A percentile compares a stretch with the other conserved stretches of the same genome.
Conservation (phyloP, 2,329 filamentous ascomycete genomes). For the Dactylellina leptospora region DNA sequence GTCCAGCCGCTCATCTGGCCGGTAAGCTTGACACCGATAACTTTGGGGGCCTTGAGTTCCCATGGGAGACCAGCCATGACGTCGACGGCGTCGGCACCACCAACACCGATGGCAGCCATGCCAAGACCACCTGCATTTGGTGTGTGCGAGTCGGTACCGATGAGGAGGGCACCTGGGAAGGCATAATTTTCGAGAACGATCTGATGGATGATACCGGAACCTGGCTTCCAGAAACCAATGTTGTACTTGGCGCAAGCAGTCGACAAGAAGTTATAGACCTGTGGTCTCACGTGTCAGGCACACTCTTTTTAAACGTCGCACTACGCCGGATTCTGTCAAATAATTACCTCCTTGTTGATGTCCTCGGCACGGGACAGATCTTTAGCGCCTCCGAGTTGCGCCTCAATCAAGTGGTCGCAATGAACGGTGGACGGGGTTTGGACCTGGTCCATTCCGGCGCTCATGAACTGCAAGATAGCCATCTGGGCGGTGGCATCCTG, state of each 20-base stretch:
- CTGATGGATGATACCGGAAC: slow-evolving; percentile 99
- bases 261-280: slow-evolving; percentile 93
- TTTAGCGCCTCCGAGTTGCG: slow-evolving; percentile 89
- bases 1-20: slow-evolving; percentile 91
- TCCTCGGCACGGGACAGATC: slow-evolving; percentile 88
- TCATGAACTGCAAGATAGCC: slow-evolving; percentile 99
- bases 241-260: slow-evolving; percentile 98
- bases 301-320: no score
- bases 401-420: slow-evolving; percentile 99
- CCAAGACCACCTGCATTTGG: slow-evolving; percentile 96
- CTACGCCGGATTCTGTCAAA: no score
- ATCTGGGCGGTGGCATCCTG: slow-evolving; percentile 99
- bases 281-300: no score
- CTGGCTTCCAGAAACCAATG: slow-evolving; percentile 99
- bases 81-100: slow-evolving; percentile 97
- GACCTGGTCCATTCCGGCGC: slow-evolving; percentile 92
- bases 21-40: slow-evolving; percentile 95
- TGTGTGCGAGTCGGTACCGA: slow-evolving; percentile 97
- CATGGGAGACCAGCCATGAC: slow-evolving; percentile 97
- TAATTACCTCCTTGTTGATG: slow-evolving; percentile 86
- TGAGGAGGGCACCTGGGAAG: slow-evolving; percentile 97
- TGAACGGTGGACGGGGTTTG: slow-evolving; percentile 95
- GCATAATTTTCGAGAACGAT: slow-evolving; percentile 98
- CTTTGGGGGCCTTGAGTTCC: slow-evolving; percentile 97
- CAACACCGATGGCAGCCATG: slow-evolving; percentile 93